Percentiles rank a stretch among this genome's conserved stretches.
Conservation (phyloP, 345 rosid genomes). For the Turritis glabra region DNA sequence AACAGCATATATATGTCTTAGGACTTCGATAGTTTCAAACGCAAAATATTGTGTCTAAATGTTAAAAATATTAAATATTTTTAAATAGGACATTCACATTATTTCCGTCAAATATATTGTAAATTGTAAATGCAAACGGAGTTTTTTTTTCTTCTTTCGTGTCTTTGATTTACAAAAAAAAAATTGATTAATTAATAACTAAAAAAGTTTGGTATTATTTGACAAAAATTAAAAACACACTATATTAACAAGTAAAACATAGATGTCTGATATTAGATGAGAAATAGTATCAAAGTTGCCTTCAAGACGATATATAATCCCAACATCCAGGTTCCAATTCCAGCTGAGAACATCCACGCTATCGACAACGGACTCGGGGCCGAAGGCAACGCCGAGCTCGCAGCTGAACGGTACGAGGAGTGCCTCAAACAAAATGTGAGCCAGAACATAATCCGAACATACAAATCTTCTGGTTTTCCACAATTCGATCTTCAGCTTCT, state of each 20-base stretch:
- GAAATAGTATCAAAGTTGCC: background rate
- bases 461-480: slow-evolving; percentile 53
- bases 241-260: background rate
- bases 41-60: too few species aligned
- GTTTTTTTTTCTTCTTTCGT: too few species aligned
- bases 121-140: too few species aligned
- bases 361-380: slow-evolving; percentile 68
- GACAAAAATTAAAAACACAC: background rate
- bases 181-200: too few species aligned
- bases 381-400: slow-evolving; percentile 75
- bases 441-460: slow-evolving; percentile 40
- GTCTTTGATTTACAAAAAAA: too few species aligned
- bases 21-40: too few species aligned
- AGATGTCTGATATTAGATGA: background rate
- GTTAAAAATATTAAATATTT: too few species aligned
- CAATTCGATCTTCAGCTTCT: slow-evolving; percentile 80
- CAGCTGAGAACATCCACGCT: slow-evolving; percentile 58
- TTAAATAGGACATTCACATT: too few species aligned
- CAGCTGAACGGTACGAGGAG: slow-evolving; percentile 51
- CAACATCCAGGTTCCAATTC: slow-evolving; percentile 53
- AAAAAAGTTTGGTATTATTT: background rate
- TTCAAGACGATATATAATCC: background rate
- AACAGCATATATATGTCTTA: too few species aligned
- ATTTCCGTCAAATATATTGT: too few species aligned
- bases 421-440: slow-evolving; percentile 59